Percentiles rank a stretch among this genome's conserved stretches.
These are phyloP conservation scores for Murraya koenigii DNA, from an alignment of 345 rosid genomes.

Conservation along the genomic window DNA sequence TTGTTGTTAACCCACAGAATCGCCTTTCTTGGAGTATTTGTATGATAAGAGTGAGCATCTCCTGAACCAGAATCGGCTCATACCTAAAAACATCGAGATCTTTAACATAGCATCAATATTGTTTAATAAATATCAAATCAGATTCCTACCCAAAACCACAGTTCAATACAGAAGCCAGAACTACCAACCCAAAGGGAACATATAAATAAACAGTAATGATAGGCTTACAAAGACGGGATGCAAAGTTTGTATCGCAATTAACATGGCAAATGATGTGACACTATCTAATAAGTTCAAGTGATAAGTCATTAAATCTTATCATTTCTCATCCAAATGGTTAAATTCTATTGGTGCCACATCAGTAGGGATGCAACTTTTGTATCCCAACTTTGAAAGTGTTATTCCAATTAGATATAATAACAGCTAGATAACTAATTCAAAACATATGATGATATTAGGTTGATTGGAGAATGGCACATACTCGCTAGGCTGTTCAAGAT, in stretches of 20 bases:
- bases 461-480: constrained; percentile 31
- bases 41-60: constrained; percentile 82
- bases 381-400: too few relatives aligned
- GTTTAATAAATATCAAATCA: not conserved
- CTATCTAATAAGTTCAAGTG: too few relatives aligned
- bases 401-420: not conserved
- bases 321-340: too few relatives aligned
- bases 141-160: constrained; percentile 1
- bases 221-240: too few relatives aligned
- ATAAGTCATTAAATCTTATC: too few relatives aligned
- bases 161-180: not conserved
- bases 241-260: too few relatives aligned
- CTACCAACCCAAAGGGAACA: not conserved
- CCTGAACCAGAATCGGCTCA: constrained; percentile 77
- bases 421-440: not conserved
- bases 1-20: constrained; percentile 67
- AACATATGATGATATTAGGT: not conserved
- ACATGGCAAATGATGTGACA: too few relatives aligned
- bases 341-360: too few relatives aligned
- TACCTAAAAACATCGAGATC: constrained; percentile 49
- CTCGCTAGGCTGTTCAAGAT: constrained; percentile 56
- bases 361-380: too few relatives aligned
- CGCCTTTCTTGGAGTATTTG: constrained; percentile 92
- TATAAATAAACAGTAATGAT: not conserved
- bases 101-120: constrained; percentile 10